Base-by-base conservation (phyloP, 2,329 filamentous ascomycete genomes). In the Epichloe uncinata region DNA sequence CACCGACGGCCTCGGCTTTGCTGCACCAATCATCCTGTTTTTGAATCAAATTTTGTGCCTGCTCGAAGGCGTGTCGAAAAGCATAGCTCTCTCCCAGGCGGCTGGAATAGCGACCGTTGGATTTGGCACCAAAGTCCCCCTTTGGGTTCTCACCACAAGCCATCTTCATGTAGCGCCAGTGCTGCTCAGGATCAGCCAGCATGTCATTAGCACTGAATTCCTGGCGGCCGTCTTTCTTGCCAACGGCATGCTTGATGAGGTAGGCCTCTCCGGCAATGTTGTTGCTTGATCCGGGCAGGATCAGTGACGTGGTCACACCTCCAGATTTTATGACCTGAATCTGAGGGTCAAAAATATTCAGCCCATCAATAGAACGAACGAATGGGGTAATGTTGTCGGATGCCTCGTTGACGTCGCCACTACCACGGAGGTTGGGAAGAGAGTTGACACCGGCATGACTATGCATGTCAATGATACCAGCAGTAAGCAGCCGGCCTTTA, bases 111-210 rank as follows among this genome's bases (percentile, higher is more conserved):
- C 68, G 68, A 47, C 78, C 78, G 4, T 37, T 43, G 13, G 40
- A 37, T 4, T 4, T 15, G 36, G 30, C 8, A 5, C 40, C 80
- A 52, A 84, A 82, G 1, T 79, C 66, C 1, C 72, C 66, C 66
- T 84, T 84, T 2, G 82, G 69, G 57, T 86, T 86, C 64, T 86
- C 82, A 36, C 82, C 82, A 55, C 82, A 86, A 0, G 83, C 83
- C 82, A 86, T 86, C 67, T 87, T 86, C 73, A 87, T 83, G 62
- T 84, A 86, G 18, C 83, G 73, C 77, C 81, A 83, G 52, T 69
- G 77, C 20, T 72, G 70, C 41, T 82, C 80, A 0, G 81, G 81
- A 47, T 84, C 79, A 1, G 82, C 82, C 9, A 85, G 69, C 68
- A 85, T 72, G 55, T 84, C 77, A 22, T 71, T 66, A 2, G 77